Percentiles rank a stretch among this genome's conserved stretches.
These are phyloP conservation scores for Cronartium quercuum DNA, from an alignment of 1,284 basidiomycete species.

Conservation along the genomic window DNA sequence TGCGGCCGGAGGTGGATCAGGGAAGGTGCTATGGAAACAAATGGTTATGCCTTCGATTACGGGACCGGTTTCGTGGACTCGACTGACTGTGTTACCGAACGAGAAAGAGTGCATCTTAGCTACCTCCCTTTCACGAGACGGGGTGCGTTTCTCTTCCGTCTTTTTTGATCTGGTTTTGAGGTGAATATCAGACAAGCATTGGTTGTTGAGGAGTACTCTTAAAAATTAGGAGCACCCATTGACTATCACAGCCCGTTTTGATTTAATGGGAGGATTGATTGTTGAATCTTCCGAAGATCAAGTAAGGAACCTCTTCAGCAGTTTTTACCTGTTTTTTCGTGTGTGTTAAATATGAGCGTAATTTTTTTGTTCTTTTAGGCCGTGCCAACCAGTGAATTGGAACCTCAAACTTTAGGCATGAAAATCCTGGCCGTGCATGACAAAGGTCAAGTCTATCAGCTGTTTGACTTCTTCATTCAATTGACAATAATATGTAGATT, in stretches of 20 bases:
- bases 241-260: background rate
- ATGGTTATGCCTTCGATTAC: slow-evolving; percentile 7
- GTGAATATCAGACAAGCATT: too few relatives aligned
- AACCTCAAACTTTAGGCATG: background rate
- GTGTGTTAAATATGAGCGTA: background rate
- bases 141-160: background rate
- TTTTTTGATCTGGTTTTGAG: too few relatives aligned
- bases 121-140: background rate
- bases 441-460: slow-evolving; percentile 5
- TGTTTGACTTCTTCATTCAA: background rate
- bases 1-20: background rate
- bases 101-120: background rate
- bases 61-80: background rate
- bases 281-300: background rate
- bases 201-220: too few relatives aligned
- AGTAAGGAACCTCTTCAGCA: too few relatives aligned
- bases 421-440: slow-evolving; percentile 29
- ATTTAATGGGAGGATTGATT: background rate
- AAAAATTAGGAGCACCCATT: background rate
- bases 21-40: slow-evolving; percentile 25
- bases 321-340: too few relatives aligned
- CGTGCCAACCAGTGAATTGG: background rate
- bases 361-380: background rate
- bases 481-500: background rate
- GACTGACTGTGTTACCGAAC: background rate